Percentiles rank a stretch among this genome's conserved stretches.
These are phyloP conservation scores for Amyloporia xantha DNA, from an alignment of 768 basidiomycete species.

Conservation along the genomic window DNA sequence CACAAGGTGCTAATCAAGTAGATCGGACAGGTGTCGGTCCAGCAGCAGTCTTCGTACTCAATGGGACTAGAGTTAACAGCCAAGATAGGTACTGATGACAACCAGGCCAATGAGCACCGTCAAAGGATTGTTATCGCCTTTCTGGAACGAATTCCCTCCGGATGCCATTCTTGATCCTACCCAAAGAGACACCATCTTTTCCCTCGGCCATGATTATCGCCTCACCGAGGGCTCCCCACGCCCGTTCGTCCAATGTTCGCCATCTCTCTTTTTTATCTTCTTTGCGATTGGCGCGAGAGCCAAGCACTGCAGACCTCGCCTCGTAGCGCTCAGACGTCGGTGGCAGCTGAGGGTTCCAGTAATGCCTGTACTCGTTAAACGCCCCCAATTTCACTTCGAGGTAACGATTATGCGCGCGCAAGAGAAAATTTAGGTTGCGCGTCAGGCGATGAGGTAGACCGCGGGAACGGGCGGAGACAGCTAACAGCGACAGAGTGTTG, in stretches of 20 bases:
- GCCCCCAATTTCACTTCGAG: conserved; percentile 5
- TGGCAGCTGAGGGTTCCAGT: conserved; percentile 12
- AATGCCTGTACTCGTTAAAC: conserved; percentile 18
- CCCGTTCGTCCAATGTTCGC: conserved; percentile 29
- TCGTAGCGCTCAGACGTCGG: conserved; percentile 7
- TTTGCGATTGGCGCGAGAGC: conserved; percentile 8
- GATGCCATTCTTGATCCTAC: conserved; percentile 29
- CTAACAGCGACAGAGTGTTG: conserved; percentile 53
- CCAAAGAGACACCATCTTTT: conserved; percentile 41
- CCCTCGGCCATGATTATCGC: conserved; percentile 56
- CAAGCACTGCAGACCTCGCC: background rate
- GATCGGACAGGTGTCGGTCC: no score
- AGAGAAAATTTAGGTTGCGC: conserved; percentile 42
- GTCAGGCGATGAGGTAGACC: conserved; percentile 57
- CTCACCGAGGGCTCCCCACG: conserved; percentile 45
- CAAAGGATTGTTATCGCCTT: no score
- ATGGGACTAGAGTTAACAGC: no score
- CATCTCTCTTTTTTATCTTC: conserved; percentile 15
- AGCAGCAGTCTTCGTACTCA: no score
- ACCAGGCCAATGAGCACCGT: no score
- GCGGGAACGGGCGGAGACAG: conserved; percentile 54
- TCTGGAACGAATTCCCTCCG: no score
- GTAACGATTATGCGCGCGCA: conserved; percentile 26
- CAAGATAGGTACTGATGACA: no score
- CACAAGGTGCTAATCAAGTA: no score